Evolutionary conservation across 495 filamentous ascomycete genomes (phyloP).

Genomic region (Penicillium verhagenii): DNA sequence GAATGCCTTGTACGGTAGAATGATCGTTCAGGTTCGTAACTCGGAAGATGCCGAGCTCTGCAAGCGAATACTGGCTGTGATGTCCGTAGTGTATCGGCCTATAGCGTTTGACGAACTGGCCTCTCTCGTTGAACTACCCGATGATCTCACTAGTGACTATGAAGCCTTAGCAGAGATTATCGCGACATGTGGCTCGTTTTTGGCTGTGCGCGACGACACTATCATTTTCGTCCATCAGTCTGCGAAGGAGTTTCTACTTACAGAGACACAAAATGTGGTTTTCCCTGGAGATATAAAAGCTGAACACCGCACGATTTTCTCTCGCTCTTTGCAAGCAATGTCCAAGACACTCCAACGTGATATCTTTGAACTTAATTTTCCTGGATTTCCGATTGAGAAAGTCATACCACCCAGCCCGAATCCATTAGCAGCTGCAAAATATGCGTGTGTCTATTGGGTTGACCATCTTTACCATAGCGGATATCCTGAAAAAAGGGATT

Average conservation of each 20-base stretch:
- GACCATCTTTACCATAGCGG: background rate
- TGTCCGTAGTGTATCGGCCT: background rate
- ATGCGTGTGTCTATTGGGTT: conserved; percentile 1
- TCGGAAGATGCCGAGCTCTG: background rate
- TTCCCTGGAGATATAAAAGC: background rate
- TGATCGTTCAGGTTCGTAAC: background rate
- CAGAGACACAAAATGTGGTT: background rate
- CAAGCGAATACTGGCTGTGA: conserved; percentile 1
- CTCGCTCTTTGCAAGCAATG: background rate
- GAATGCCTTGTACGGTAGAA: background rate
- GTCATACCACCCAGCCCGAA: background rate
- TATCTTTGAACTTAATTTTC: background rate
- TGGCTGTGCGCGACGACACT: background rate
- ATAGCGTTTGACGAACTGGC: background rate
- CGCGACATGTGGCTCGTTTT: background rate
- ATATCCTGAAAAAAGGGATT: background rate
- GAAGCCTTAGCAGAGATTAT: conserved; percentile 1
- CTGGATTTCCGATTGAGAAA: background rate
- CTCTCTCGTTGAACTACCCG: background rate
- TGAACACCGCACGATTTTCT: background rate
- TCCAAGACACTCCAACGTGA: conserved; percentile 1
- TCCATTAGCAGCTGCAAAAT: background rate
- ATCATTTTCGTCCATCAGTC: conserved; percentile 8
- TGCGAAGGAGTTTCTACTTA: conserved; percentile 2
- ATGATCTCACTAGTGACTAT: background rate